These are phyloP conservation scores for Heliocybe sulcata DNA, from an alignment of 1,284 basidiomycete species.

Conservation along the genomic window DNA sequence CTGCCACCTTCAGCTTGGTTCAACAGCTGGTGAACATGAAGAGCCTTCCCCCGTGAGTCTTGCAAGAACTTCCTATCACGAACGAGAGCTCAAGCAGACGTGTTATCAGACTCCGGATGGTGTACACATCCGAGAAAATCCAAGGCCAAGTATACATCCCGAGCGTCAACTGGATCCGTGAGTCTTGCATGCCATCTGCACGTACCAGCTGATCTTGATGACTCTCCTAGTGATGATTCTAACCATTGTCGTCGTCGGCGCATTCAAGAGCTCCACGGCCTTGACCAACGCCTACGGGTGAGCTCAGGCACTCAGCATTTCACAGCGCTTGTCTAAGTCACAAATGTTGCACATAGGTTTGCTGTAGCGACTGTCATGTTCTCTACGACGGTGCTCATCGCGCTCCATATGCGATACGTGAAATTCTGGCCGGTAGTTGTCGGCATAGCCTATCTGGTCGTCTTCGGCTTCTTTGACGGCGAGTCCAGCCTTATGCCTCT, in stretches of 20 bases:
- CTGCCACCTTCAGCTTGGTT: slow-evolving; percentile 56
- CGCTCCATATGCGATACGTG: slow-evolving; percentile 50
- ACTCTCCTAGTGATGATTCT: slow-evolving; percentile 36
- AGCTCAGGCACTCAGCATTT: no score
- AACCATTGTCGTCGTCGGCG: slow-evolving; percentile 49
- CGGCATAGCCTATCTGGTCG: slow-evolving; percentile 39
- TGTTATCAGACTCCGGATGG: slow-evolving; percentile 44
- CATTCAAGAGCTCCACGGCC: slow-evolving; percentile 42
- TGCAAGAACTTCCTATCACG: no score
- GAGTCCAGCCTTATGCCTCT: neutral
- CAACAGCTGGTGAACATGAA: slow-evolving; percentile 60
- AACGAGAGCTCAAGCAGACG: no score
- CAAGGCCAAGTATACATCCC: slow-evolving; percentile 65
- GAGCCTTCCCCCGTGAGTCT: slow-evolving; percentile 43
- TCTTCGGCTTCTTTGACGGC: slow-evolving; percentile 58
- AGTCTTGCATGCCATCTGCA: slow-evolving; percentile 6
- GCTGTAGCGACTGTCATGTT: slow-evolving; percentile 61
- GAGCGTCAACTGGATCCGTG: slow-evolving; percentile 44
- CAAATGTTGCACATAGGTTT: slow-evolving; percentile 40
- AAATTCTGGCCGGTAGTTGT: slow-evolving; percentile 40
- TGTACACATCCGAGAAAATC: slow-evolving; percentile 49
- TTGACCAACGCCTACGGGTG: slow-evolving; percentile 46
- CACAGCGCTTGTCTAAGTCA: no score
- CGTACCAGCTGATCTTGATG: neutral
- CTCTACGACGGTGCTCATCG: slow-evolving; percentile 46